Conservation (phyloP, 164 flowering plant species). For the Magnolia sinica region DNA sequence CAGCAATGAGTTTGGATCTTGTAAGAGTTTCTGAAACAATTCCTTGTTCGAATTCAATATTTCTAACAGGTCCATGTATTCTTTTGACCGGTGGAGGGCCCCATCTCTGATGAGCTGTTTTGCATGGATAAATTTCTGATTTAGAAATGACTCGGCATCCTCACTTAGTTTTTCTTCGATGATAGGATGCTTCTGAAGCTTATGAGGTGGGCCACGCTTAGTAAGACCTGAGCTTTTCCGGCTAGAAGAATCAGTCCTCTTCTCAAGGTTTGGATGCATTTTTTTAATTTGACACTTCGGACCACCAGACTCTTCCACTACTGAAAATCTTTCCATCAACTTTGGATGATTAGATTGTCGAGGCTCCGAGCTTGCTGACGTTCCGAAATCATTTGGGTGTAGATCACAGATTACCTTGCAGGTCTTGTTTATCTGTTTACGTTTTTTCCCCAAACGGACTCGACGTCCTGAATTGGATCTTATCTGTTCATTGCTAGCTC, state of each 20-base stretch:
- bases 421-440: conserved; percentile 28
- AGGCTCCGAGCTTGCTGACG: conserved; percentile 21
- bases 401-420: conserved; percentile 32
- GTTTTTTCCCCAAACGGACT: conserved; percentile 19
- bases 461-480: conserved; percentile 22
- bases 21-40: conserved; percentile 43
- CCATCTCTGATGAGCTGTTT: conserved; percentile 34
- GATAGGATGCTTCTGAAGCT: conserved; percentile 25
- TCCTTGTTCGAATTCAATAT: conserved; percentile 51
- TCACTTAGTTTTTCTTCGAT: conserved; percentile 48
- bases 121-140: conserved; percentile 41
- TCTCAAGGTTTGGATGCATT: conserved; percentile 9
- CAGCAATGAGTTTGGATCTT: conserved; percentile 50
- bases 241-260: conserved; percentile 8
- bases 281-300: conserved; percentile 17
- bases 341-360: conserved; percentile 20
- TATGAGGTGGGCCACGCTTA: conserved; percentile 17
- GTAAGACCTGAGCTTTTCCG: conserved; percentile 20
- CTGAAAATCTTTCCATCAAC: conserved; percentile 13
- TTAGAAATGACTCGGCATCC: conserved; percentile 49
- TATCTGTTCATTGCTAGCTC: conserved; percentile 9
- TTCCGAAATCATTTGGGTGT: conserved; percentile 24
- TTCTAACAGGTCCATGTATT: conserved; percentile 58
- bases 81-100: conserved; percentile 36
- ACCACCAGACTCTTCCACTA: conserved; percentile 50